phyloP scores from a whole-genome alignment of 2,329 filamentous ascomycete species.

The Cucurbitaria berberidis region DNA sequence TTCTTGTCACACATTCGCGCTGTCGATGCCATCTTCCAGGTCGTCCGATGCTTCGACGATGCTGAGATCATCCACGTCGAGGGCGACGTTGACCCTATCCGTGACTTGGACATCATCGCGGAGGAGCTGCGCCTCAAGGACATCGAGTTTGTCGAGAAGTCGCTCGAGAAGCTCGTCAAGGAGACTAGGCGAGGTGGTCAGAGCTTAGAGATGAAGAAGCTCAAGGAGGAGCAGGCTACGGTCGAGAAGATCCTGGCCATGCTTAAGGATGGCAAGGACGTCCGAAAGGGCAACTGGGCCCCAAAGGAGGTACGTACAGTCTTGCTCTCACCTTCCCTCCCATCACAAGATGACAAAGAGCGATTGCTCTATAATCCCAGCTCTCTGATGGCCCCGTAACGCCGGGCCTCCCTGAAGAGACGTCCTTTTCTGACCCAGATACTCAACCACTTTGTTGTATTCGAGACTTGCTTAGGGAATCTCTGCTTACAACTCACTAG shows the following conservation, averaged over 20 bases:
- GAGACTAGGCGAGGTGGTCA: constrained; percentile 94
- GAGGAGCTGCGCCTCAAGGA: constrained; percentile 97
- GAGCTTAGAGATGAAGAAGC: constrained; percentile 96
- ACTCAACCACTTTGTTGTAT: constrained; percentile 4
- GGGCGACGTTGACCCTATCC: constrained; percentile 93
- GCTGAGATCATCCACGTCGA: constrained; percentile 99
- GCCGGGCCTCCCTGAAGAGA: constrained; percentile 91
- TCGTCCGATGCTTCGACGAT: constrained; percentile 96
- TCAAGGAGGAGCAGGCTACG: constrained; percentile 90
- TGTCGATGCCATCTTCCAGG: constrained; percentile 97
- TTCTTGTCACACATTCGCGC: constrained; percentile 99
- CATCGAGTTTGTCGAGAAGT: constrained; percentile 98
- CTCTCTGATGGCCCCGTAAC: constrained; percentile 92
- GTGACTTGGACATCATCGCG: constrained; percentile 95
- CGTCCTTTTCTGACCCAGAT: constrained; percentile 69
- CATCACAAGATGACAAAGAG: constrained; percentile 96
- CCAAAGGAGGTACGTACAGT: constrained; percentile 86
- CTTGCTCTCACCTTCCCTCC: constrained; percentile 19
- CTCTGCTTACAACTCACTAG: constrained; percentile 58
- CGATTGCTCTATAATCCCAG: constrained; percentile 97
- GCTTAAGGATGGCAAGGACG: constrained; percentile 88
- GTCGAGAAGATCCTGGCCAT: constrained; percentile 87
- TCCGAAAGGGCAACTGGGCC: constrained; percentile 86
- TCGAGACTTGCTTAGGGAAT: constrained; percentile 6
- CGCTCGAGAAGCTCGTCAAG: constrained; percentile 88